Conservation (phyloP, 495 filamentous ascomycete species). For the Parathielavia appendiculata region DNA sequence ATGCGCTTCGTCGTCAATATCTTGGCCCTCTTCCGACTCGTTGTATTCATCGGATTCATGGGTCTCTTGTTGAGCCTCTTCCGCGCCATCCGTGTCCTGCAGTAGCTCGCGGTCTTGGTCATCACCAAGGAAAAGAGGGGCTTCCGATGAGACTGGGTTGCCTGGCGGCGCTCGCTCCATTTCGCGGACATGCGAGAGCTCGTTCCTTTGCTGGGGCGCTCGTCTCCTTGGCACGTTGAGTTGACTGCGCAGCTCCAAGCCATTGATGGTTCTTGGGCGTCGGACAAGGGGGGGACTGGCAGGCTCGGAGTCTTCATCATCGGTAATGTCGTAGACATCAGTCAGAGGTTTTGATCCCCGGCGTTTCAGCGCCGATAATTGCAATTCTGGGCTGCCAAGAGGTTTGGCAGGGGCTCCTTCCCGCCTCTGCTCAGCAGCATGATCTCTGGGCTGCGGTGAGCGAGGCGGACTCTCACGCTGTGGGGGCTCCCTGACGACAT, state of each 20-base stretch:
- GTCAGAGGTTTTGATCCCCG: background rate
- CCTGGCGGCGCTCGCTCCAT: background rate
- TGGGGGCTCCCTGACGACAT: background rate
- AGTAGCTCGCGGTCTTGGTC: background rate
- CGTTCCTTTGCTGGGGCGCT: no score
- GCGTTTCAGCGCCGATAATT: slow-evolving; percentile 6
- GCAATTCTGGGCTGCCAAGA: slow-evolving; percentile 10
- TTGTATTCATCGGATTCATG: background rate
- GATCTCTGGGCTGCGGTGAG: background rate
- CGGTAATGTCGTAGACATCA: background rate
- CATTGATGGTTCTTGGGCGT: background rate
- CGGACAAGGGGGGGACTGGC: background rate
- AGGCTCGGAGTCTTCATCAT: background rate
- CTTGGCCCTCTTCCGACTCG: background rate
- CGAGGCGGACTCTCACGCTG: background rate
- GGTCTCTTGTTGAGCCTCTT: background rate
- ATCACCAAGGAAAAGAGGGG: background rate
- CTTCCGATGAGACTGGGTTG: background rate
- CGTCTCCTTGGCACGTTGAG: background rate
- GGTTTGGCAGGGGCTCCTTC: background rate
- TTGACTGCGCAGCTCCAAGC: background rate
- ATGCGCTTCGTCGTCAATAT: background rate
- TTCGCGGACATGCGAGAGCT: background rate
- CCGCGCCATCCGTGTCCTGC: background rate
- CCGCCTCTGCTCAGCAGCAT: background rate